Conservation (phyloP, 2,329 filamentous ascomycete species). For the Trichoderma pleuroti region DNA sequence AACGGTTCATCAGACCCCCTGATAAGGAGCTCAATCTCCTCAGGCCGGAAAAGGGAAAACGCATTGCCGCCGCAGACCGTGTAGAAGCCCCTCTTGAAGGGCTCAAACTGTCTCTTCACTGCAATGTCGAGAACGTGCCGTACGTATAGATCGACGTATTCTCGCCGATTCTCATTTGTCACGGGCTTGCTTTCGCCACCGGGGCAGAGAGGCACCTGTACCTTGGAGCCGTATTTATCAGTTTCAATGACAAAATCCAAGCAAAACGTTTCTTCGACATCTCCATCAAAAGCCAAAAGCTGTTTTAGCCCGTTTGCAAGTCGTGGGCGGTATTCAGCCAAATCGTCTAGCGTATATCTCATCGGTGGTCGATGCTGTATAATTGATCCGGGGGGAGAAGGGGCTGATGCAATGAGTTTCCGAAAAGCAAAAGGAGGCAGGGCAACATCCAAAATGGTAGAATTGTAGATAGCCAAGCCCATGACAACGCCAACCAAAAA, state of each 20-base stretch:
- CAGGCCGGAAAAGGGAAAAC: slow-evolving; percentile 78
- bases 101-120: slow-evolving; percentile 80
- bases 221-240: slow-evolving; percentile 69
- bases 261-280: slow-evolving; percentile 76
- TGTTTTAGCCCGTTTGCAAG: slow-evolving; percentile 73
- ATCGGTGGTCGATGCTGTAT: slow-evolving; percentile 58
- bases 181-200: slow-evolving; percentile 72
- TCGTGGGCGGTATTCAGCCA: slow-evolving; percentile 75
- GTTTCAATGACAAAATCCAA: slow-evolving; percentile 76
- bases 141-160: slow-evolving; percentile 84
- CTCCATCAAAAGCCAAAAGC: slow-evolving; percentile 77
- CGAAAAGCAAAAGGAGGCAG: slow-evolving; percentile 86
- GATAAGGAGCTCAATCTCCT: slow-evolving; percentile 86
- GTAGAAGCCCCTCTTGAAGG: slow-evolving; percentile 91
- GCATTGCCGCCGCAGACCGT: slow-evolving; percentile 88
- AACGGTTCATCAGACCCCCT: slow-evolving; percentile 80
- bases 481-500: slow-evolving; percentile 85
- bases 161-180: slow-evolving; percentile 77
- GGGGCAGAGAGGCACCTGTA: slow-evolving; percentile 66
- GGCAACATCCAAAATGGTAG: slow-evolving; percentile 84
- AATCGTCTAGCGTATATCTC: slow-evolving; percentile 74
- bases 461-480: slow-evolving; percentile 91
- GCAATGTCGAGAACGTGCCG: slow-evolving; percentile 74
- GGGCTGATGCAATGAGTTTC: slow-evolving; percentile 76
- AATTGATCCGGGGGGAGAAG: slow-evolving; percentile 50